phyloP scores from a whole-genome alignment of 768 basidiomycete genomes.

The Lentinula detonsa region DNA sequence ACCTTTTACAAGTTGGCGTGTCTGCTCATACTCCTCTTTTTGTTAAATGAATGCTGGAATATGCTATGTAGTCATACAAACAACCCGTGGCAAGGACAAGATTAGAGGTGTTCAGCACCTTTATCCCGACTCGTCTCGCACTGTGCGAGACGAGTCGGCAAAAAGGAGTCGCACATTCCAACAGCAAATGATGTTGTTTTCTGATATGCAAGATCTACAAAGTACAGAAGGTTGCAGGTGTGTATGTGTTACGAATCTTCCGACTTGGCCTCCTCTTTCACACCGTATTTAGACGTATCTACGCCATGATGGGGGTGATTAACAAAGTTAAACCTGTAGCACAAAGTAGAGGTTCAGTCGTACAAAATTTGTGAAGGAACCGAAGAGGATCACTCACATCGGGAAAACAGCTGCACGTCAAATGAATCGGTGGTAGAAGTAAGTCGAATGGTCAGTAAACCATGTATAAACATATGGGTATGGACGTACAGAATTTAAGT shows the following conservation, averaged over 20 bases:
- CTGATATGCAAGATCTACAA: no score
- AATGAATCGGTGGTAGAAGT: background rate
- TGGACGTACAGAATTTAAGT: constrained; percentile 78
- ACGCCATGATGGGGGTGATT: constrained; percentile 86
- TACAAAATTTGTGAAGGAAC: no score
- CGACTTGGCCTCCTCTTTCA: constrained; percentile 24
- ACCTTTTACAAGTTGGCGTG: background rate
- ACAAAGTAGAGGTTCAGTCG: constrained; percentile 5
- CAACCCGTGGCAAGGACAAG: no score
- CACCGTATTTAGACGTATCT: constrained; percentile 75
- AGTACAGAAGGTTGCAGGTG: no score
- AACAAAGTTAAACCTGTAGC: constrained; percentile 86
- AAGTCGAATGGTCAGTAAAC: no score
- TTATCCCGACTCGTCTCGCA: no score
- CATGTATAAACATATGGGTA: background rate
- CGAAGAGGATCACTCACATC: constrained; percentile 42
- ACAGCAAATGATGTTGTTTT: no score
- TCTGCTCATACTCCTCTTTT: background rate
- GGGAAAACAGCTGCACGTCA: constrained; percentile 55
- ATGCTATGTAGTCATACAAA: background rate
- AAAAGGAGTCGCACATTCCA: no score
- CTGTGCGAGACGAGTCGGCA: no score
- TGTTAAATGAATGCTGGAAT: background rate
- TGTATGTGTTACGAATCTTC: constrained; percentile 12
- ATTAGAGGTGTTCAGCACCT: no score